Evolutionary conservation across 2,329 filamentous ascomycete species (phyloP), one percentile per base, ranked within the genome.

Genomic region (Colletotrichum nymphaeae): DNA sequence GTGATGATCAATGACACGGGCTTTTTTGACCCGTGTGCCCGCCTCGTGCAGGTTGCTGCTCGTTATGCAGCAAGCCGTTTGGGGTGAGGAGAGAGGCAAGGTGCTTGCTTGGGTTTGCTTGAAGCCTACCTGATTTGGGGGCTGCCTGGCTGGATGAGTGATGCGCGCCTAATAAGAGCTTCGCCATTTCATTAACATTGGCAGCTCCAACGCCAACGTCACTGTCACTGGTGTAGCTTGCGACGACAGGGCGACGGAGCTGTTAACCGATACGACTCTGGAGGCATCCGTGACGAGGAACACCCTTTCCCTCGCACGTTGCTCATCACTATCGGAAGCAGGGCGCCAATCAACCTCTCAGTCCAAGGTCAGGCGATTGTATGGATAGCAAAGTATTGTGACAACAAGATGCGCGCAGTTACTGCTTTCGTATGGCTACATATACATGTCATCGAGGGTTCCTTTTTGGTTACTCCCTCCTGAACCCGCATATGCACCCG

Each of bases 21-120:
- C 35, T 16, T 37, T 37, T 37, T 56, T 55, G 69, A 72, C 64
- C 69, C 65, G 64, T 68, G 57, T 65, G 32, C 64, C n/a, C 68
- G 32, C 32, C 56, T 53, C 3, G 19, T 49, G 42, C 42, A 49
- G 42, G 14, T 19, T n/a, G 42, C 42, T 49, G 42, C 42, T 49
- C 16, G 42, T 49, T 37, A 63, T 72, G 69, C 69, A 72, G 65
- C 69, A 58, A 55, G 65, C 69, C 58, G 52, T 42, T 68, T 63
- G 49, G 63, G 53, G 69, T 26, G 49, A 57, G 49, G n/a, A 52
- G 46, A 67, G 55, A 60, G 30, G 58, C 37, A 42, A 42, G 16
- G 19, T 19, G 37, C 37, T 42, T n/a, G 42, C 16, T 49, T n/a
- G 42, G 16, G 42, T 19, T n/a, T 19, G 37, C 14, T 8, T n/a